Conservation (phyloP, 169 alveolate species). For the Cystoisospora suis region DNA sequence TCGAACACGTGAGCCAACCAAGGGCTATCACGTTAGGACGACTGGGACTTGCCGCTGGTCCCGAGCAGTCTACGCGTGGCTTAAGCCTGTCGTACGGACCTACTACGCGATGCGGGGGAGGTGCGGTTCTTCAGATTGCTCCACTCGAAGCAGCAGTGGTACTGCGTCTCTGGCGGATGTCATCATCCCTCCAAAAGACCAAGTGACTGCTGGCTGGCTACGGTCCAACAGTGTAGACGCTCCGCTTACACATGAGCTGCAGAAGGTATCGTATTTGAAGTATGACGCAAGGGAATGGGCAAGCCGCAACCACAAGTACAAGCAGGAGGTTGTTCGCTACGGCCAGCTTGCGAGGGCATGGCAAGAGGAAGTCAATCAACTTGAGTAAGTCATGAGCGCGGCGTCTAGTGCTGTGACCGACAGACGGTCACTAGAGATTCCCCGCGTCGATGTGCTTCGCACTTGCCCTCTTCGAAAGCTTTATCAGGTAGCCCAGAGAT, state of each 20-base stretch:
- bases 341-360: neutral
- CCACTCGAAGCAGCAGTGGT: neutral
- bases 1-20: no score
- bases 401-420: no score
- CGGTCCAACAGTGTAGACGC: neutral
- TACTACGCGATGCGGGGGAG: no score
- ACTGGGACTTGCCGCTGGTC: no score
- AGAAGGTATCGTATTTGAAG: neutral
- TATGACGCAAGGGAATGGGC: conserved; percentile 17
- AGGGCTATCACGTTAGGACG: no score
- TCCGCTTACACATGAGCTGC: neutral
- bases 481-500: no score
- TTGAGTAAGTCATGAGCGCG: conserved; percentile 17
- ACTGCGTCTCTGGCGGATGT: neutral
- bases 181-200: neutral
- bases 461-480: no score
- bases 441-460: no score
- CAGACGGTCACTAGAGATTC: no score
- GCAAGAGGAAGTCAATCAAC: neutral
- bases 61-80: no score
- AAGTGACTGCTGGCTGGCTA: neutral
- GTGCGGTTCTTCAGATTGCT: neutral
- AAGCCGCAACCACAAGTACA: neutral
- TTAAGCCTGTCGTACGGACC: no score
- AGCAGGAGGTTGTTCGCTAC: neutral